Percentiles rank a stretch among this genome's conserved stretches.
phyloP scores from a whole-genome alignment of 2,329 filamentous ascomycete species.

The Aspergillus sp. region DNA sequence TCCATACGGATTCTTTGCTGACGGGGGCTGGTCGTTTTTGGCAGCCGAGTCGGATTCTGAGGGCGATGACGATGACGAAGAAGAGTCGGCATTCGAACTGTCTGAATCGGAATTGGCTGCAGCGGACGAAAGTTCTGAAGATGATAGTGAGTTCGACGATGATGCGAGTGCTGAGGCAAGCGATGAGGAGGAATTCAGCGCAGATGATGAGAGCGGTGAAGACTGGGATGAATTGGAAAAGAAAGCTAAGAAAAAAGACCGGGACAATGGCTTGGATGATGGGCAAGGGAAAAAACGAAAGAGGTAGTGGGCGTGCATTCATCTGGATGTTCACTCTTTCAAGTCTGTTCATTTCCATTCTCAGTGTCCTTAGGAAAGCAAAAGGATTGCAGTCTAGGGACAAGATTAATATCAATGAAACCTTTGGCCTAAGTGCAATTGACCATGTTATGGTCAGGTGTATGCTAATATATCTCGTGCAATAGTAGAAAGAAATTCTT shows the following conservation, averaged over 20 bases:
- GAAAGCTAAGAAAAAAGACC: slow-evolving; percentile 65
- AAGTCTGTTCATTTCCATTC: neutral
- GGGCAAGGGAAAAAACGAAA: slow-evolving; percentile 68
- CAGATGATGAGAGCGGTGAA: slow-evolving; percentile 68
- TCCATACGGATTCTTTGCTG: slow-evolving; percentile 88
- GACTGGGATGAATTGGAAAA: slow-evolving; percentile 93
- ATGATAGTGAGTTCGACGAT: slow-evolving; percentile 89
- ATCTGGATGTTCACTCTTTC: neutral
- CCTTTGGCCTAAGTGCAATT: too few relatives aligned
- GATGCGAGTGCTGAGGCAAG: slow-evolving; percentile 73
- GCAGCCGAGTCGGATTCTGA: slow-evolving; percentile 83
- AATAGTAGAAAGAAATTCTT: neutral
- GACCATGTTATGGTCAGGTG: too few relatives aligned
- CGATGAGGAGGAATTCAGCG: slow-evolving; percentile 56
- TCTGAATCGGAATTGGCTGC: slow-evolving; percentile 70
- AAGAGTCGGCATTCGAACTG: slow-evolving; percentile 89
- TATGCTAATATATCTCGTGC: too few relatives aligned
- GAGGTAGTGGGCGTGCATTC: slow-evolving; percentile 38
- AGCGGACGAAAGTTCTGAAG: slow-evolving; percentile 72
- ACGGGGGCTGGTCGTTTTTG: slow-evolving; percentile 93
- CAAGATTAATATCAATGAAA: too few relatives aligned
- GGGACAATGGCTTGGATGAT: slow-evolving; percentile 48
- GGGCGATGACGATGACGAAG: slow-evolving; percentile 66
- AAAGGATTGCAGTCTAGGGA: too few relatives aligned
- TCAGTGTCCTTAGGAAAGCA: too few relatives aligned